phyloP scores from a whole-genome alignment of 2,329 filamentous ascomycete genomes.

The Apiospora phragmitis region DNA sequence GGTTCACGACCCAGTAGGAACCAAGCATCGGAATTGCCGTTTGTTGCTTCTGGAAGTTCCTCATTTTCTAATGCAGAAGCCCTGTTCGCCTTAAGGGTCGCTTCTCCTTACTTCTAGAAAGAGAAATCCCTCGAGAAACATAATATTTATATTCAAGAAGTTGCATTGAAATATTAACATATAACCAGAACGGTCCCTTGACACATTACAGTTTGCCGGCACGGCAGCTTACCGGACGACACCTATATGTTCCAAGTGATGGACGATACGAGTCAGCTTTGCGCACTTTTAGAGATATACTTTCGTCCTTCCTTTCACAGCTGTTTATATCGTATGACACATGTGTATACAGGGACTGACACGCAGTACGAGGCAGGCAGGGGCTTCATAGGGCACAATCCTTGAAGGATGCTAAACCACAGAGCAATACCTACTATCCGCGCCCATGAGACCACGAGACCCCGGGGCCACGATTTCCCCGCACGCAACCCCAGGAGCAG shows the following conservation, averaged over 20 bases:
- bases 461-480: neutral
- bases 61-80: neutral
- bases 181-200: neutral
- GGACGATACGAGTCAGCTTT: neutral
- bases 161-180: neutral
- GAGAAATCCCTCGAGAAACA: neutral
- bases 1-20: neutral
- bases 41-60: neutral
- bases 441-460: neutral
- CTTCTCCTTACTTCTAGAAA: neutral
- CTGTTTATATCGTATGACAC: neutral
- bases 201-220: neutral
- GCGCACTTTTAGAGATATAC: neutral
- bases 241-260: neutral
- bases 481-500: neutral
- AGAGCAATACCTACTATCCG: neutral
- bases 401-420: neutral
- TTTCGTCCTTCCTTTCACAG: neutral
- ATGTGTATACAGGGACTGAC: too few species aligned
- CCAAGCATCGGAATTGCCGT: neutral
- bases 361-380: neutral
- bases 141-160: too few species aligned
- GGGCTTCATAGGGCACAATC: neutral
- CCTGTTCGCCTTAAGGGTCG: neutral
- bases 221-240: neutral